Evolutionary conservation across 2,329 filamentous ascomycete genomes (phyloP).

Genomic region (Harringtonia aguacate): DNA sequence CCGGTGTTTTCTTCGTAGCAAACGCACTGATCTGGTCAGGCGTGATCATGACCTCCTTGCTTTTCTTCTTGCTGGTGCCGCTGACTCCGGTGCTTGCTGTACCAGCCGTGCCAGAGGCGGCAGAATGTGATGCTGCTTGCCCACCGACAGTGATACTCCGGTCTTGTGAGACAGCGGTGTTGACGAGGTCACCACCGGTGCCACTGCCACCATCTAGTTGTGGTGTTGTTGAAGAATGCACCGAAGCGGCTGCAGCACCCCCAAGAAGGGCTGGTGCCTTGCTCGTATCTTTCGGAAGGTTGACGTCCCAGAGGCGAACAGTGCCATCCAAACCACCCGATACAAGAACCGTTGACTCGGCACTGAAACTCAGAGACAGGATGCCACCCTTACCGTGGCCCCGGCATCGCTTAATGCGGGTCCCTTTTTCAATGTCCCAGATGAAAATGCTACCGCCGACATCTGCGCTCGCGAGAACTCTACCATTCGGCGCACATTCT

Average conservation of each 20-base stretch:
- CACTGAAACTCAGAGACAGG: constrained; percentile 86
- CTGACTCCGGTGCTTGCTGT: constrained; percentile 19
- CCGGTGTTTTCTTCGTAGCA: constrained; percentile 89
- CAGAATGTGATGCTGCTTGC: constrained; percentile 34
- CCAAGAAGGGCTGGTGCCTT: constrained; percentile 27
- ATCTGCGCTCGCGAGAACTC: constrained; percentile 84
- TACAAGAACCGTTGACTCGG: constrained; percentile 81
- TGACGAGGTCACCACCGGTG: constrained; percentile 23
- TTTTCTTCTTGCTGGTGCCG: constrained; percentile 54
- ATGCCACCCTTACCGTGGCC: constrained; percentile 91
- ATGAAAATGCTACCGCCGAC: constrained; percentile 81
- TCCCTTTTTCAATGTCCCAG: constrained; percentile 86
- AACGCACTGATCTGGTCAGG: constrained; percentile 93
- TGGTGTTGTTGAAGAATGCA: constrained; percentile 5
- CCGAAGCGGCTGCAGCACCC: background rate
- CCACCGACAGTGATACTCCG: constrained; percentile 28
- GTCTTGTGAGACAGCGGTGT: constrained; percentile 26
- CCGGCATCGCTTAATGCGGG: constrained; percentile 80
- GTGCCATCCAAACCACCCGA: constrained; percentile 89
- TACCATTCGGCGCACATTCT: constrained; percentile 78
- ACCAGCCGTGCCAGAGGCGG: constrained; percentile 21
- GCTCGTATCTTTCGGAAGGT: constrained; percentile 55
- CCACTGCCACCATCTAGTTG: constrained; percentile 20
- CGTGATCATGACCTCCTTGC: constrained; percentile 81
- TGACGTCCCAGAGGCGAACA: constrained; percentile 88